Evolutionary conservation across 2,329 filamentous ascomycete genomes (phyloP), one percentile per base, ranked within the genome.

Genomic region (Eutypella sp.): DNA sequence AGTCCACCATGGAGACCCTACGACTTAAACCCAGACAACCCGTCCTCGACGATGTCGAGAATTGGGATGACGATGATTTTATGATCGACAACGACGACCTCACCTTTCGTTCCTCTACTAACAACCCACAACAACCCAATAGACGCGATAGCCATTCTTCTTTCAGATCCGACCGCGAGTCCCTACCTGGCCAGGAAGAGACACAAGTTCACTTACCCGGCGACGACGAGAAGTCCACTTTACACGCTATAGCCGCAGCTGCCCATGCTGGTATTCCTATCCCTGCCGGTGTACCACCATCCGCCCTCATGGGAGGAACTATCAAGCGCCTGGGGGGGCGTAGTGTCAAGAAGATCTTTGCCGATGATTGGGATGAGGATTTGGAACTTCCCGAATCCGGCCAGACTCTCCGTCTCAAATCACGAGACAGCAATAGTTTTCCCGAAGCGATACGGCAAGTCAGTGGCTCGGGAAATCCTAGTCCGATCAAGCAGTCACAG

Each of bases 181-280:
- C 85, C 1, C 73, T 82, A 53, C 78, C 79, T 46, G 87, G 83
- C 50, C 89, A 95, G 59, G 89, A 96, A 59, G 89, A 96, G 67
- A 90, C 84, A 73, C 89, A 96, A 57, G 79, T 97, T 19, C 80
- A 92, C 55, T 72, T 97, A 24, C 84, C 89, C 2, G 87, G 85
- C 41, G 87, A 93, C 62, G 91, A 96, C 63, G 88, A 95, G 58
- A 78, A 81, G 52, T 89, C 89, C 1, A 95, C 87, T 9, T 71
- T 84, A 56, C 87, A 95, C 62, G 91, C 93, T 49, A 92, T 99
- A 58, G 81, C 87, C 20, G 87, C 89, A 6, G 92, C 91, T 27
- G 87, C 89, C 60, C 84, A 83, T 63, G 91, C 90, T 22, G 93
- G 93, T 55, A 96, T 99, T 53, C 92, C 93, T 6, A 81, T 97